Base-by-base conservation (phyloP, 2,329 filamentous ascomycete genomes). In the Mycocentrospora acerina region DNA sequence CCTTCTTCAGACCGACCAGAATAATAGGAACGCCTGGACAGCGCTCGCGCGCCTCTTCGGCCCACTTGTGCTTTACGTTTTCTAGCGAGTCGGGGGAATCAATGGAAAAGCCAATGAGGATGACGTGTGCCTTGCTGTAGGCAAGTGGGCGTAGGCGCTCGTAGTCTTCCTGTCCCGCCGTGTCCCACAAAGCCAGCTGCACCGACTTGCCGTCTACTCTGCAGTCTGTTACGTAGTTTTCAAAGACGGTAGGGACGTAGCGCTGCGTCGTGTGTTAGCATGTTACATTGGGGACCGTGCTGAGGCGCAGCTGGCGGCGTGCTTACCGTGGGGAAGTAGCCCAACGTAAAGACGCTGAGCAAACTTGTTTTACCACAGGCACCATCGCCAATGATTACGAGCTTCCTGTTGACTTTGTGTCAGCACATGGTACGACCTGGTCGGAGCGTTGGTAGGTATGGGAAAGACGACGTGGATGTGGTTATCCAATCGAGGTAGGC, bases 21-120 rank as follows among this genome's bases (percentile, higher is more conserved):
- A 98, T 96, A 57, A 97, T 94, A 13, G 93, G 93, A 6, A 97
- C 88, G 27, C 83, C 85, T 4, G 89, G 88, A 67, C 91, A 97
- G 53, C 91, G 82, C 60, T 96, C 90, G 35, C 88, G 86, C 24
- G 93, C 93, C 76, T 98, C 93, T 70, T 94, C 89, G 52, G 95
- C 86, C 93, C 93, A 98, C 86, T 98, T 98, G 71, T 95, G 89
- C 71, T 94, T 95, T 55, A 98, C 93, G 69, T 98, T 98, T 62
- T 97, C 91, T 37, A 98, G 75, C 6, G 90, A 96, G 73, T 98
- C 93, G 15, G 91, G 91, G 14, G 88, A 91, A 60, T 97, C 93
- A 64, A 98, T 81, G 18, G 90, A 88, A 68, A 97, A 98, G 25
- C 90, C 93, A 70, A 98, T 93, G 49, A 98, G 75, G 55, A 98